Base-by-base conservation (phyloP, 345 rosid species). In the Hirschfeldia incana region DNA sequence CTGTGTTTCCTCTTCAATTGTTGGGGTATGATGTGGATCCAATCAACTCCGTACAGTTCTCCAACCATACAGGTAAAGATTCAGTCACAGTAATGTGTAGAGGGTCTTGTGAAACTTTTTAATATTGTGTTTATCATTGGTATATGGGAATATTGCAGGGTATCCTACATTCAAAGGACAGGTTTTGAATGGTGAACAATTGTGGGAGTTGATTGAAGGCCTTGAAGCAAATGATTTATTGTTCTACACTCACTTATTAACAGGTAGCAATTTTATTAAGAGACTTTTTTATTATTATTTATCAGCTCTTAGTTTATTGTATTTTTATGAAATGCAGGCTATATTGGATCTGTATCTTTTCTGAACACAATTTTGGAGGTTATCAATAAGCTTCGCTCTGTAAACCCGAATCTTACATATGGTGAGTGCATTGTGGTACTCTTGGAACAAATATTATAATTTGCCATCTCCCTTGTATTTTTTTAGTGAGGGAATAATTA, bases 1-100 rank as follows among this genome's bases (percentile, higher is more conserved):
- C 99, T 26, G 94, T 95, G 15, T 95, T 95, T 65, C 98, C 98
- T 80, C 94, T 95, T 62, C 98, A 95, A 72, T 83, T 95, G 73
- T 80, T 95, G 85, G 99, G 99, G 46, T 95, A 85, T 76, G 99
- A 95, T 84, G 97, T 95, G 70, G 98, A 95, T 84, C 98, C 99
- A 16, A 87, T 95, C 67, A 89, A 95, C 85, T 95, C 99, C 1
- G 99, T 95, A 17, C 99, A 95, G 81, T 93, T 95, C 86, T 95
- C 99, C 2, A 95, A 95, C 74, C 99, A 93, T 82, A 95, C 99
- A 73, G 99, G 99, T 89, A 87, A 42, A 86, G 85, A 84, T 77
- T 84, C 80, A 73, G 79, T 83, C 70, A 80, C 78, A 72, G 63
- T 70, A 67, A 71, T 76, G 70, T 85, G 21, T 21, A 21, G 21